phyloP scores from a whole-genome alignment of 768 basidiomycete genomes.

The Kwoniella heveanensis region DNA sequence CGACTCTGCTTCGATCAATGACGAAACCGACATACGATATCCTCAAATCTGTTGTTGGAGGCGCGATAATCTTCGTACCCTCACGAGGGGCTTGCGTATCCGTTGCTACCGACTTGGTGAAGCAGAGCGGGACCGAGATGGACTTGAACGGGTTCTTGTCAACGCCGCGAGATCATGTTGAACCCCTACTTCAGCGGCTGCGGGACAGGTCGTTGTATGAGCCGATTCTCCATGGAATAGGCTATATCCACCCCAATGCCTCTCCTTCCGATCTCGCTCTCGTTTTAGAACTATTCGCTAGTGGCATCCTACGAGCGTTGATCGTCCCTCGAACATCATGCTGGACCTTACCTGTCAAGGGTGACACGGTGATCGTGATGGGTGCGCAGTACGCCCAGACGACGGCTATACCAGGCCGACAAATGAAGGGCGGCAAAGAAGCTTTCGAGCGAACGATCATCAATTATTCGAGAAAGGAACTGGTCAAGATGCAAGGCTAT shows the following conservation, averaged over 20 bases:
- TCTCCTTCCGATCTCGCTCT: conserved; percentile 68
- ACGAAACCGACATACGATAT: conserved; percentile 81
- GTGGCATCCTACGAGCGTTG: conserved; percentile 76
- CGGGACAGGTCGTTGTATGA: conserved; percentile 69
- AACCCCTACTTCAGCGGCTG: conserved; percentile 64
- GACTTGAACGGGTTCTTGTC: conserved; percentile 58
- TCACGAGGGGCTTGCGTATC: conserved; percentile 73
- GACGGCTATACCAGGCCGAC: conserved; percentile 44
- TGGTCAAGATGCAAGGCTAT: conserved; percentile 88
- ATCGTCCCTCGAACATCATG: conserved; percentile 79
- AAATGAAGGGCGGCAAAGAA: conserved; percentile 10
- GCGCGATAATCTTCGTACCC: conserved; percentile 80
- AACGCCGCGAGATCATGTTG: conserved; percentile 62
- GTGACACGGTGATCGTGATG: conserved; percentile 81
- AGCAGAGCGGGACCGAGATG: conserved; percentile 76
- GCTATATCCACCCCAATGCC: conserved; percentile 78
- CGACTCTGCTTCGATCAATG: conserved; percentile 86
- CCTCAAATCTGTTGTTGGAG: conserved; percentile 60
- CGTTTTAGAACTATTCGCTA: conserved; percentile 77
- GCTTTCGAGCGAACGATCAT: conserved; percentile 65
- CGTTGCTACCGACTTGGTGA: conserved; percentile 81
- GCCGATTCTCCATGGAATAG: conserved; percentile 80
- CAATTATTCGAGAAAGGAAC: conserved; percentile 78
- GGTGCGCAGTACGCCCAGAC: conserved; percentile 76
- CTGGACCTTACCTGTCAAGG: conserved; percentile 85